Conservation (phyloP, 1,284 basidiomycete species). For the Meripilus lineatus region DNA sequence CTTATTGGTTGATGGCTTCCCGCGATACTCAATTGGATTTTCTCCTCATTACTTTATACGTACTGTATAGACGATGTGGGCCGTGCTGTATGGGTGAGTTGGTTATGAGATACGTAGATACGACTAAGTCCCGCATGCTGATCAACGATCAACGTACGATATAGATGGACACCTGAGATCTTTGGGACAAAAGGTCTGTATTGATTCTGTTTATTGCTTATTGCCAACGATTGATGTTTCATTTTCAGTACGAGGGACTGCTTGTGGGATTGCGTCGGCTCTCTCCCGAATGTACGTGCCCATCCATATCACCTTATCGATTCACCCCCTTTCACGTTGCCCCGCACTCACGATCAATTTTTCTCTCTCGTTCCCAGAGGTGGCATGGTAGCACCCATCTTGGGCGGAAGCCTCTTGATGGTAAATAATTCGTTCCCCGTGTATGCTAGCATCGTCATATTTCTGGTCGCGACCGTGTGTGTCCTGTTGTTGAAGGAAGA, state of each 20-base stretch:
- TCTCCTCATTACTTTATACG: constrained; percentile 1
- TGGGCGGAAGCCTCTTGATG: constrained; percentile 78
- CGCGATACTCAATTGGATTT: not conserved
- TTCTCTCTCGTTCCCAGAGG: constrained; percentile 45
- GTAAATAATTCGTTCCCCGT: constrained; percentile 75
- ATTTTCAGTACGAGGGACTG: constrained; percentile 74
- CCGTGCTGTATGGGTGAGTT: constrained; percentile 73
- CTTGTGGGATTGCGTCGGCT: constrained; percentile 88
- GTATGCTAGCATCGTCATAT: constrained; percentile 69
- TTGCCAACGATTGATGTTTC: not conserved
- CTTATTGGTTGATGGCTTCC: not conserved
- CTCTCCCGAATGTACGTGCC: constrained; percentile 77
- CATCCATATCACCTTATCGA: not conserved
- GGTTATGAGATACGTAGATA: not conserved
- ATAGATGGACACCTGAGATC: constrained; percentile 85
- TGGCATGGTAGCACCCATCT: constrained; percentile 86
- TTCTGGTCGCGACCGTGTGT: constrained; percentile 63
- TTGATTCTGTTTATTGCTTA: not conserved
- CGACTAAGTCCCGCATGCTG: constrained; percentile 6
- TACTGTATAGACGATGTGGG: constrained; percentile 92
- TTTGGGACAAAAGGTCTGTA: constrained; percentile 71
- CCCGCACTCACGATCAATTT: constrained; percentile 3
- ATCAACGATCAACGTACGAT: not conserved
- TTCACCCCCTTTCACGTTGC: not conserved
- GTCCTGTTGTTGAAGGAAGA: constrained; percentile 53